Conservation (phyloP, 345 rosid species). For the Aquilaria malaccensis region DNA sequence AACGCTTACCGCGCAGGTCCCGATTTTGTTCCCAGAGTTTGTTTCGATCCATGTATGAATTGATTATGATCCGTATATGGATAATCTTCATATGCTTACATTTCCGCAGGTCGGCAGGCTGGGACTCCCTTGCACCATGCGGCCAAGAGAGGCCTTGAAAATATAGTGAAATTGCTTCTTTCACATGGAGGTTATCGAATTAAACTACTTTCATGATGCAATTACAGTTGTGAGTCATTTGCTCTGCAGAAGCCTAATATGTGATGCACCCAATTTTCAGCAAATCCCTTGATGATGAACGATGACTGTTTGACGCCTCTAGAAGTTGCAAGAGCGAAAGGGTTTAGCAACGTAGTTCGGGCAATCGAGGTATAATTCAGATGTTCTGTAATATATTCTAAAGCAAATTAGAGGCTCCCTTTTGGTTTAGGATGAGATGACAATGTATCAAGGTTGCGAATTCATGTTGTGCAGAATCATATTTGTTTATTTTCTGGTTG, state of each 20-base stretch:
- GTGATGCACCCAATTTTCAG: constrained; percentile 29
- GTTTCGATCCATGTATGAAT: neutral
- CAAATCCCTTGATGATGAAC: constrained; percentile 71
- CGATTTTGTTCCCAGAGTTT: neutral
- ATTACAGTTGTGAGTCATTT: neutral
- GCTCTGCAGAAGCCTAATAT: constrained; percentile 1
- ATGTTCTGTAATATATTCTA: neutral
- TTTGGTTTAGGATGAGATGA: too few species aligned
- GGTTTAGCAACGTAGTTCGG: constrained; percentile 62
- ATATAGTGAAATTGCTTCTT: constrained; percentile 73
- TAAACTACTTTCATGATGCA: neutral
- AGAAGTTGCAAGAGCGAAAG: constrained; percentile 86
- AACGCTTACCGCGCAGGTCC: constrained; percentile 87
- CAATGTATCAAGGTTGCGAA: too few species aligned
- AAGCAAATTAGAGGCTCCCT: too few species aligned
- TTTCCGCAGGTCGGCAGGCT: constrained; percentile 54
- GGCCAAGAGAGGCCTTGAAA: constrained; percentile 82
- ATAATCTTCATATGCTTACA: neutral
- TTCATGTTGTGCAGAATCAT: constrained; percentile 41
- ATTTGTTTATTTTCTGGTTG: constrained; percentile 89
- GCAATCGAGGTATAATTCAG: constrained; percentile 61
- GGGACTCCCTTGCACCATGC: constrained; percentile 99
- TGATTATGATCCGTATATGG: neutral
- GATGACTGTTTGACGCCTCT: constrained; percentile 93
- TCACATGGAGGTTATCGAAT: constrained; percentile 57